Base-by-base conservation (phyloP, 257 asterid genomes). In the Nicotiana undulata region DNA sequence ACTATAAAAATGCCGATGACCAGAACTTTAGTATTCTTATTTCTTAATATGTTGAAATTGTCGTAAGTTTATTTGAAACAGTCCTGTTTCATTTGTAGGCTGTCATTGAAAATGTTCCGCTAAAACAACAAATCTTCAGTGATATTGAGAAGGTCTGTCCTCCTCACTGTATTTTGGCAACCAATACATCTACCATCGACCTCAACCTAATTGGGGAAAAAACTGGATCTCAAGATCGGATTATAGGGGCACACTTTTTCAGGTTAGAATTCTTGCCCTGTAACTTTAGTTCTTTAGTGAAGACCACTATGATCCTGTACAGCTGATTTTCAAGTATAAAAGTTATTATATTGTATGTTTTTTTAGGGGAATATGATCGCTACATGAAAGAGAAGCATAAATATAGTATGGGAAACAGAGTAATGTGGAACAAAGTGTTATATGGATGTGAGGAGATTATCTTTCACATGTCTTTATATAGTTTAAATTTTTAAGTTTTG, bases 191-290 rank as follows among this genome's bases (percentile, higher is more conserved):
- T 61, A 96, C 99, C 64, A 96, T 96, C 80, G 98, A 96, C 85
- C 97, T 96, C 86, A 89, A 90, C 83, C 16, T 88, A 63, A 76
- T 96, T 85, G 99, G 98, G 81, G 91, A 92, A 86, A 88, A 84
- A 85, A 94, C 89, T 68, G 88, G 84, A 83, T 93, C 99, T 81
- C 97, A 90, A 85, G 96, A 93, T 82, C 92, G 97, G 86, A 80
- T 96, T 55, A 85, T 96, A 84, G 99, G 99, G 79, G 99, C 99
- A 56, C 98, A 96, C 89, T 96, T 96, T 89, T 96, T 96, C 94
- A 96, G 99, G 99, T 96, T 81, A 75, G 51, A 52, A 65, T 60
- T 64, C 75, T 12, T 66, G 53, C 40, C 29, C 1, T 40, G 32
- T 79, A 40, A 32, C 52, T 64, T 18, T 49, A 12, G 49, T 32